phyloP scores from a whole-genome alignment of 163 green algal genomes.

The Chlorella variabilis region DNA sequence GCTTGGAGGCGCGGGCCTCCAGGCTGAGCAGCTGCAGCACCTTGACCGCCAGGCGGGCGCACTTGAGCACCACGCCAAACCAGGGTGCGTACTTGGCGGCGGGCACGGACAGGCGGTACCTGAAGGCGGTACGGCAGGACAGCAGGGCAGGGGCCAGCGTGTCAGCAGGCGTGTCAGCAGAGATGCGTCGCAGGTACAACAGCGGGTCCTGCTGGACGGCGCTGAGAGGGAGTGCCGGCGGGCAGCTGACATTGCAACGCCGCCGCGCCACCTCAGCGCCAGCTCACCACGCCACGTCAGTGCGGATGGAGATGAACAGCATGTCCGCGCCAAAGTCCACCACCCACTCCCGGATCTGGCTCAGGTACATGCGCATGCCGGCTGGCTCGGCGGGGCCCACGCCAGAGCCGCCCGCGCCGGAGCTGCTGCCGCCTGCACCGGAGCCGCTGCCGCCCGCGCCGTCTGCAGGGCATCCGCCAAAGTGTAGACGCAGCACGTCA shows the following conservation, averaged over 20 bases:
- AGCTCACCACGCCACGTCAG: slow-evolving; percentile 89
- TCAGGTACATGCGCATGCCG: slow-evolving; percentile 87
- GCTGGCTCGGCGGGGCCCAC: neutral
- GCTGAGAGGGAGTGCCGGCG: too few species aligned
- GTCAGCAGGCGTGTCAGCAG: neutral
- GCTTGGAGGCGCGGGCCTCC: slow-evolving; percentile 72
- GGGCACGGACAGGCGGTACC: slow-evolving; percentile 86
- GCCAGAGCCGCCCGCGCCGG: slow-evolving; percentile 6
- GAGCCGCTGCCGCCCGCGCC: slow-evolving; percentile 25
- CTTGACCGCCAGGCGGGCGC: slow-evolving; percentile 68
- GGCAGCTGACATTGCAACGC: too few species aligned
- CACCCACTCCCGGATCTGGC: slow-evolving; percentile 91
- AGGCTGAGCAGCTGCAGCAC: slow-evolving; percentile 72
- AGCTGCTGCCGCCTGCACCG: slow-evolving; percentile 9
- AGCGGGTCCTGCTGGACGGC: too few species aligned
- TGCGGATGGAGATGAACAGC: slow-evolving; percentile 93
- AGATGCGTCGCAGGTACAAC: too few species aligned
- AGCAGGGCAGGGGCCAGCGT: neutral
- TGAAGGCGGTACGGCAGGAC: neutral
- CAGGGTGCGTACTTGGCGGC: slow-evolving; percentile 78
- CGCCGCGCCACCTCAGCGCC: neutral
- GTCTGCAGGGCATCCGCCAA: neutral
- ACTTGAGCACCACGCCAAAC: slow-evolving; percentile 84
- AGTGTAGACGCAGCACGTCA: too few species aligned
- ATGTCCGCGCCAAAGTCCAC: slow-evolving; percentile 87